phyloP scores from a whole-genome alignment of 345 rosid species.

The Noccaea bulbosa region DNA sequence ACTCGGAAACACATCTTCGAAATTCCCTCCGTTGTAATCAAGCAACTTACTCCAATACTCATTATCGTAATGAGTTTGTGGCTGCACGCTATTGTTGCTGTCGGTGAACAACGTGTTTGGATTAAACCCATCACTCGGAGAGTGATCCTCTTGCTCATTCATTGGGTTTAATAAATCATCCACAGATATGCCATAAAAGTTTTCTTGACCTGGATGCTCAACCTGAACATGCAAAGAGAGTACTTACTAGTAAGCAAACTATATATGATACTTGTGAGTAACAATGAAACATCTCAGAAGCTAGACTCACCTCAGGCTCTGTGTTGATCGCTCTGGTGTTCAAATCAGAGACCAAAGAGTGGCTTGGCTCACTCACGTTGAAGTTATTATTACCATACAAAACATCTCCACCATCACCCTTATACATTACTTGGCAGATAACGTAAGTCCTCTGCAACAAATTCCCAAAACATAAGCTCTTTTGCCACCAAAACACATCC shows the following conservation, averaged over 20 bases:
- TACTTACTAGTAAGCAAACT: background rate
- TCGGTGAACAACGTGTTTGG: background rate
- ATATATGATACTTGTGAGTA: background rate
- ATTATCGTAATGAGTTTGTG: conserved; percentile 9
- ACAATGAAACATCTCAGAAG: conserved; percentile 1
- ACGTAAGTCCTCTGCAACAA: conserved; percentile 30
- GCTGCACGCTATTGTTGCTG: background rate
- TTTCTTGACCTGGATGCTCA: conserved; percentile 15
- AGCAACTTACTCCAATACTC: background rate
- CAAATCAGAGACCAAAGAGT: conserved; percentile 4
- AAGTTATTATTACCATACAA: background rate
- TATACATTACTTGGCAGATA: conserved; percentile 38
- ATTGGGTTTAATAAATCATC: conserved; percentile 12
- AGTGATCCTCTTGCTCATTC: conserved; percentile 8
- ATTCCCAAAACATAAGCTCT: conserved; percentile 14
- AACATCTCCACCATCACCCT: conserved; percentile 16
- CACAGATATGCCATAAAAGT: background rate
- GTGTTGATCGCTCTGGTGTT: background rate
- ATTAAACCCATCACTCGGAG: background rate
- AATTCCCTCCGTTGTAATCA: background rate
- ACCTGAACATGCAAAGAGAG: conserved; percentile 3
- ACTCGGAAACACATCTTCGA: background rate
- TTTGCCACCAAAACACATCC: background rate
- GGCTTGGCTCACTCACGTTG: conserved; percentile 14
- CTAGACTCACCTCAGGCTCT: conserved; percentile 15